Evolutionary conservation across 306 rosid genomes (phyloP), one percentile per base, ranked within the genome.

Genomic region (Vigna hirtella): DNA sequence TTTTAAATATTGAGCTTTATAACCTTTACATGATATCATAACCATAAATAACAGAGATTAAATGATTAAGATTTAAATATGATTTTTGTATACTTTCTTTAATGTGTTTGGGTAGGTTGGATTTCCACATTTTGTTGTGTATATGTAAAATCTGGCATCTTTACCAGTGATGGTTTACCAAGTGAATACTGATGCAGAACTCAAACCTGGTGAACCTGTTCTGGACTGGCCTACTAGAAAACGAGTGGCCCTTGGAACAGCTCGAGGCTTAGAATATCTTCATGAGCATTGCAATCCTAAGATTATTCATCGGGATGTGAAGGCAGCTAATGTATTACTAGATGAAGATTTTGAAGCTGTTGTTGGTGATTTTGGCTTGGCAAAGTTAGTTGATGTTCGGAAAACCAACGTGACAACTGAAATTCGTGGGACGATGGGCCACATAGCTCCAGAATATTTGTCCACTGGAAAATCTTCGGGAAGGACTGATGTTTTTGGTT

Each of bases 271-370:
- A 58, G 98, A 96, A 88, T 96, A 96, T 77, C 96, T 96, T 53
- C 99, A 96, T 2, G 96, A 93, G 80, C 99, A 96, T 91, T 96
- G 99, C 88, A 93, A 91, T 82, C 99, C 99, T 20, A 96, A 96
- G 86, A 96, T 96, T 79, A 96, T 96, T 82, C 99, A 96, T 82
- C 91, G 99, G 61, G 99, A 96, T 82, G 99, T 96, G 81, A 96
- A 96, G 91, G 99, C 99, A 10, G 99, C 99, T 52, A 96, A 96
- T 85, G 99, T 96, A 58, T 84, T 96, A 64, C 92, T 96, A 58
- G 98, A 96, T 79, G 97, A 96, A 86, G 96, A 90, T 86, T 96
- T 93, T 72, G 99, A 96, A 85, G 99, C 99, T 65, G 98, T 93
- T 78, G 99, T 96, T 48, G 99, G 99, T 1, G 99, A 96, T 77